Evolutionary conservation across 805 yeast genomes (phyloP), one percentile per base, ranked within the genome.

Genomic region (Candida rishiriensis): DNA sequence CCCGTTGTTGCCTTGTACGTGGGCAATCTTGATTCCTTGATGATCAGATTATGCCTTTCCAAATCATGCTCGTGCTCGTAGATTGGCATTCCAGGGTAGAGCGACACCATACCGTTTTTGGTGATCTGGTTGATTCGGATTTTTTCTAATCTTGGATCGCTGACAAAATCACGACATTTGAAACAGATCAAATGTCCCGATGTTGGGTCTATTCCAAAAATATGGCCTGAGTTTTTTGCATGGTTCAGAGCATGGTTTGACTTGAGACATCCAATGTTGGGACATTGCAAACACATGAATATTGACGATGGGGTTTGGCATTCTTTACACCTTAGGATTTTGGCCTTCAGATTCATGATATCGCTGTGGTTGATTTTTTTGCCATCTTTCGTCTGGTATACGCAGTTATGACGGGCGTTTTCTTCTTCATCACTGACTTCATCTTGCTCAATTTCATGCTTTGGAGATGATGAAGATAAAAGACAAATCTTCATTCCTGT

Each of bases 101-200:
- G 40, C 14, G 55, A 38, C 2, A 53, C 30, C 34, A 47, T 41
- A 3, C 55, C 58, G 8, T 56, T 38, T 11, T 44, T 39, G 36
- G 51, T 50, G 29, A 67, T 49, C 21, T 57, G 58, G 13, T 52
- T 46, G 15, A 64, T 51, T 41, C 89, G 65, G 29, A 75, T 70
- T n/a, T 60, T 59, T 47, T 84, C 87, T 33, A 85, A 63, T 38
- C 66, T 66, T 3, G 76, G 71, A 53, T 85, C 85, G 48, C 82
- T 76, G 21, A 86, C 78, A 56, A 83, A 84, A 53, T 83, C 82
- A 13, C 77, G 75, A 64, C 98, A 91, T 60, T 74, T 78, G 63
- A 85, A 85, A 62, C 98, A 91, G 57, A 78, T 83, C 36, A 90
- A 63, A 38, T 82, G 72, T 1, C 90, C 90, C 40, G 79, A 74